Evolutionary conservation across 2,329 filamentous ascomycete species (phyloP).

Genomic region (Talaromyces pinophilus): DNA sequence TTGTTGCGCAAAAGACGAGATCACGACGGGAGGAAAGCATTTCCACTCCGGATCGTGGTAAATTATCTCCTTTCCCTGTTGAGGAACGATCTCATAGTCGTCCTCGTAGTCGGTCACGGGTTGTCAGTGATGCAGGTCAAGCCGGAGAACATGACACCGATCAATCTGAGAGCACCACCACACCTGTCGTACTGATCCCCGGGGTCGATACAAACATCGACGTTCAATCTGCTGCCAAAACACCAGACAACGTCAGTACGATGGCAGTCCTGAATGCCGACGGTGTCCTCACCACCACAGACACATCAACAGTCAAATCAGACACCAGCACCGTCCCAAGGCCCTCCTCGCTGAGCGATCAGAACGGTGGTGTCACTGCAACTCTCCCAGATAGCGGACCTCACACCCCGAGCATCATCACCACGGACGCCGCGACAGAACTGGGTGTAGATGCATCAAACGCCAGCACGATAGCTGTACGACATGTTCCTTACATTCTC

Average conservation of each 20-base stretch:
- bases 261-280: constrained; percentile 27
- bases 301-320: constrained; percentile 3
- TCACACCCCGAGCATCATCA: constrained; percentile 4
- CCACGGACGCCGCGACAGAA: not conserved
- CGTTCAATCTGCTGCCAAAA: not conserved
- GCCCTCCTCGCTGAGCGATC: not conserved
- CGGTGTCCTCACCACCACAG: constrained; percentile 30
- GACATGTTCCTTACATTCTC: constrained; percentile 11
- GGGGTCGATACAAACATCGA: constrained; percentile 10
- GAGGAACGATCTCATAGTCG: constrained; percentile 13
- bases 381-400: constrained; percentile 5
- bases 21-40: not conserved
- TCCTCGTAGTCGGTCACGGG: constrained; percentile 22
- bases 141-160: constrained; percentile 22
- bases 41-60: not conserved
- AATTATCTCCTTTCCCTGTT: not conserved
- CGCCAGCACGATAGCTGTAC: constrained; percentile 5
- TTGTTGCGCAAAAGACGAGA: not conserved
- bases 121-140: constrained; percentile 31
- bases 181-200: constrained; percentile 13
- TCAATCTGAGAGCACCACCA: not conserved
- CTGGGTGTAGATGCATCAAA: not conserved
- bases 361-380: not conserved
- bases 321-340: not conserved
- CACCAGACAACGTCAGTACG: constrained; percentile 36